Evolutionary conservation across 208 protist species (phyloP).

Genomic region (Leishmania martiniquensis): DNA sequence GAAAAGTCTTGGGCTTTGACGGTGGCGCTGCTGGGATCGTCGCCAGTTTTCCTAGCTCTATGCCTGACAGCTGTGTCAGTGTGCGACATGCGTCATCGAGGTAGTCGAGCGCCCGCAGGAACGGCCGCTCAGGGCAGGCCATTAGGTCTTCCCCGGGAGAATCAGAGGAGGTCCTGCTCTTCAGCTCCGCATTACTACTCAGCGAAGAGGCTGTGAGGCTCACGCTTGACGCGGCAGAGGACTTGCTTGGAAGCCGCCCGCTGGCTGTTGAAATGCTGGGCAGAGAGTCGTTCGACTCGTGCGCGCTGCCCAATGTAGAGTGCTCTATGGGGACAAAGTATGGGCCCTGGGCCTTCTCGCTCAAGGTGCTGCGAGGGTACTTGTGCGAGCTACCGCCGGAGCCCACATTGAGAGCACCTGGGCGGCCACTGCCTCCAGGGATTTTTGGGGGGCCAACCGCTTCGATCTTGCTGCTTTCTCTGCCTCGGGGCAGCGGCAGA

Average conservation of each 20-base stretch:
- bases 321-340: neutral
- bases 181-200: neutral
- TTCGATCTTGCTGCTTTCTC: neutral
- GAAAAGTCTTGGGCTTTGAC: constrained; percentile 27
- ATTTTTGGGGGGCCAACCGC: neutral
- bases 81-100: constrained; percentile 47
- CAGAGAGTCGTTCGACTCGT: neutral
- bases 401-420: neutral
- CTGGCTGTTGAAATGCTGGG: neutral
- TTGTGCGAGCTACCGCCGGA: neutral
- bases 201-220: neutral
- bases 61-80: constrained; percentile 26
- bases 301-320: neutral
- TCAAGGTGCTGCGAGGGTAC: neutral
- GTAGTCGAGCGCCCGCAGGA: constrained; percentile 42
- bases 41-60: constrained; percentile 22
- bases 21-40: constrained; percentile 31
- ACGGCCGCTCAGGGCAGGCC: constrained; percentile 29
- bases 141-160: neutral
- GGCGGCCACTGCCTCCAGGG: neutral
- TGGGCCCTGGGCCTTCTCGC: neutral
- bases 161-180: neutral
- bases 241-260: neutral
- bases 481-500: constrained; percentile 9
- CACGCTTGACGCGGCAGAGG: neutral